phyloP scores from a whole-genome alignment of 768 basidiomycete species.

The Trametes elegans region DNA sequence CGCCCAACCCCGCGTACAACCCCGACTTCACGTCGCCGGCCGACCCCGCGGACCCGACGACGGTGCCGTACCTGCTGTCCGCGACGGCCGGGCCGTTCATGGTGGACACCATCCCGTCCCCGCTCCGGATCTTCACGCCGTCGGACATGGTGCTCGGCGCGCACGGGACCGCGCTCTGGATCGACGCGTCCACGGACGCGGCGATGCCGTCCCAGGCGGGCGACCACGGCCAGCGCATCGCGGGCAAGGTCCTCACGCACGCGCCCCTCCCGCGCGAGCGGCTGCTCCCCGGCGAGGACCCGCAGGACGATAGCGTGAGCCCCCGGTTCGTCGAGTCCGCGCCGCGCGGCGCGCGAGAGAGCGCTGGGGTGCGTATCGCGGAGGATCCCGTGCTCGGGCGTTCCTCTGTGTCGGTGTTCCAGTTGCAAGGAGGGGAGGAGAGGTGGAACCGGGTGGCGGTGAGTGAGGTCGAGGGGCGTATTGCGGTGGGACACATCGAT shows the following conservation, averaged over 20 bases:
- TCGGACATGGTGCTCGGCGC: slow-evolving; percentile 54
- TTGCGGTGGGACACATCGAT: slow-evolving; percentile 35
- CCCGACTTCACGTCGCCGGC: background rate
- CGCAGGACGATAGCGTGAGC: slow-evolving; percentile 8
- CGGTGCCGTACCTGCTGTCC: slow-evolving; percentile 19
- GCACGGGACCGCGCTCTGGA: slow-evolving; percentile 64
- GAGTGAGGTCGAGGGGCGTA: slow-evolving; percentile 37
- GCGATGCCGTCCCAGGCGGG: slow-evolving; percentile 23
- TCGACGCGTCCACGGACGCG: slow-evolving; percentile 60
- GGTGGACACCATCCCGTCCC: slow-evolving; percentile 22
- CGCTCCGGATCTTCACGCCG: slow-evolving; percentile 54
- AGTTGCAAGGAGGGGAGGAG: slow-evolving; percentile 43
- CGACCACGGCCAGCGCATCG: slow-evolving; percentile 58
- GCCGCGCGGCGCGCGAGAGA: background rate
- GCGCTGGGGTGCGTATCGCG: background rate
- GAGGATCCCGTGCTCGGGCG: background rate
- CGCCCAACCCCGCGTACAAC: slow-evolving; percentile 38
- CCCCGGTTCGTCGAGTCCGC: slow-evolving; percentile 2
- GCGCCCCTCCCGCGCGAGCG: background rate
- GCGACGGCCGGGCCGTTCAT: slow-evolving; percentile 11
- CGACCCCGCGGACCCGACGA: background rate
- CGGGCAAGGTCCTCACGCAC: slow-evolving; percentile 36
- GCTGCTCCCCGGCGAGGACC: background rate
- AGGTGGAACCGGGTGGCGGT: slow-evolving; percentile 46
- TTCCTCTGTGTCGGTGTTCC: slow-evolving; percentile 44